These are phyloP conservation scores for Ricinus communis DNA, from an alignment of 345 rosid species.

Conservation along the genomic window DNA sequence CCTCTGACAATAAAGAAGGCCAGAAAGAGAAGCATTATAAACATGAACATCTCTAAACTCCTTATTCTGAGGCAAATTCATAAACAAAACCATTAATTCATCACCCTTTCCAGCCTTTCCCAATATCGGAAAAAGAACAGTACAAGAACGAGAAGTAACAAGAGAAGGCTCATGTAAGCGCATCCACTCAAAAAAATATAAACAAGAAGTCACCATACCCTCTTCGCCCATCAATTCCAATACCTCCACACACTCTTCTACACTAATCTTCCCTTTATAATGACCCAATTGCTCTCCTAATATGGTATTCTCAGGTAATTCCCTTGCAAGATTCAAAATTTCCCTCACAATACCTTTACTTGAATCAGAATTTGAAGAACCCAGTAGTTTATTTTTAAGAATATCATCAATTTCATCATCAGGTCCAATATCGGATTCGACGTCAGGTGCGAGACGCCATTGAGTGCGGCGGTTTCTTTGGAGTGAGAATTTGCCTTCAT, in stretches of 20 bases:
- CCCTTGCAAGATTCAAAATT: constrained; percentile 52
- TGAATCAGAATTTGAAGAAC: constrained; percentile 18
- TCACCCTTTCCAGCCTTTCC: constrained; percentile 65
- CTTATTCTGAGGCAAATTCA: constrained; percentile 57
- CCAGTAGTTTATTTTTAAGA: constrained; percentile 19
- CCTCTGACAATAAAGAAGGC: constrained; percentile 63
- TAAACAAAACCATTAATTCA: constrained; percentile 49
- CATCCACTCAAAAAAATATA: constrained; percentile 92
- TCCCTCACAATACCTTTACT: constrained; percentile 32
- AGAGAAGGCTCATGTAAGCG: constrained; percentile 66
- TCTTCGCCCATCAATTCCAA: constrained; percentile 57
- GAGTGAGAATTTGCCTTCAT: constrained; percentile 49
- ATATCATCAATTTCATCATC: constrained; percentile 18
- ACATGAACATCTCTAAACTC: constrained; percentile 66
- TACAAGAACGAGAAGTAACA: constrained; percentile 61
- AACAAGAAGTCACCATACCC: constrained; percentile 48
- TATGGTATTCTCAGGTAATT: constrained; percentile 50
- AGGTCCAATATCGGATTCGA: constrained; percentile 30
- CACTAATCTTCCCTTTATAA: constrained; percentile 44
- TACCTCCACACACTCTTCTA: constrained; percentile 51
- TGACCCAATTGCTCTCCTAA: constrained; percentile 62
- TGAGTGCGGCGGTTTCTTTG: constrained; percentile 65
- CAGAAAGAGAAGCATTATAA: constrained; percentile 77
- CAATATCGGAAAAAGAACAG: constrained; percentile 62
- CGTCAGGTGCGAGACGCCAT: constrained; percentile 59